Evolutionary conservation across 208 protist species (phyloP), one percentile per base, ranked within the genome.

Genomic region (Trypanosoma platydactyli): DNA sequence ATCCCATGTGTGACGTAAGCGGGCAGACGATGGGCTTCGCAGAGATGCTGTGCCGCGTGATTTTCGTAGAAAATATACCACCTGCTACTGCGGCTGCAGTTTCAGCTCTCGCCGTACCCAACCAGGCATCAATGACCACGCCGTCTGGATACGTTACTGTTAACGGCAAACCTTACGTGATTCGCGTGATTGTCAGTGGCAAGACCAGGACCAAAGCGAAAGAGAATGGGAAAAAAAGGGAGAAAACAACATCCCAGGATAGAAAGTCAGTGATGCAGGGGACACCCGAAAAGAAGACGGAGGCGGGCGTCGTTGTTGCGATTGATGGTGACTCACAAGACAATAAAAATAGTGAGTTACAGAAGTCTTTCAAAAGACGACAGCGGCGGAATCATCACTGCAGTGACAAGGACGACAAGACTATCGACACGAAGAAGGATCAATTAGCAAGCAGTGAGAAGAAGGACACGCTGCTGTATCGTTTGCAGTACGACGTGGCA

Each of bases 401-500:
- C 30, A 30, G 24, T 9, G 29, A 54, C 33, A 38, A 35, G 25
- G 25, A 46, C 6, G 33, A 62, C 3, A 48, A 42, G 40, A 24
- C 33, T 9, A 38, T 38, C 33, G 9, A 9, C 33, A 38, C 5
- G 5, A 38, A 9, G 5, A 38, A 38, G 33, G 33, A 9, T 9
- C 33, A 9, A 38, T 38, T 9, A 11, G 9, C 33, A 38, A 38
- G 33, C 33, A 11, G 3, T 9, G 78, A 68, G 15, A 69, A 81
- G 40, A 73, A 61, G 41, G 66, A 80, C 51, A 88, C 81, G 18
- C 57, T 96, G 16, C 72, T 91, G 29, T 83, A 89, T 68, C 45
- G 88, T 38, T 62, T 96, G 44, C 71, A 91, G 59, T 94, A 92
- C 61, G 79, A 91, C 52, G 80, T 96, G 13, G 80, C 86, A 12